Percentiles rank a stretch among this genome's conserved stretches.
These are phyloP conservation scores for Globisporangium apiculatum DNA, from an alignment of 352 stramenopile species.

Conservation along the genomic window DNA sequence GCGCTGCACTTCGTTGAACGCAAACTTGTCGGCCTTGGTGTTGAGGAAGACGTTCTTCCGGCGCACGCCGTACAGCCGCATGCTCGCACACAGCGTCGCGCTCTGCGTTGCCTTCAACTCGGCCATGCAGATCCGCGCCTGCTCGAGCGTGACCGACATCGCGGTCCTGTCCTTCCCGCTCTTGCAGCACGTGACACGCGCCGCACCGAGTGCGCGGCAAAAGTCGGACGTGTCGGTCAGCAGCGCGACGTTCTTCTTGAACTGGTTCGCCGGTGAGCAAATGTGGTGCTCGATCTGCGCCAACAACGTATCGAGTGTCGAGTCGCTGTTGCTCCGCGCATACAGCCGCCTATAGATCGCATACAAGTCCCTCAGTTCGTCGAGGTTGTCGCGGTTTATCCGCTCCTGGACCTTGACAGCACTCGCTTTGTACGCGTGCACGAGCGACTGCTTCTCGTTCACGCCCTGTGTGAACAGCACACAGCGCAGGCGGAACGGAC, in stretches of 20 bases:
- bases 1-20: slow-evolving; percentile 85
- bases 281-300: slow-evolving; percentile 72
- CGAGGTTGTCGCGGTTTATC: slow-evolving; percentile 77
- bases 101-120: slow-evolving; percentile 52
- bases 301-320: slow-evolving; percentile 59
- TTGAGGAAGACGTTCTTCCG: slow-evolving; percentile 82
- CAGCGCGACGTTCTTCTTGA: slow-evolving; percentile 78
- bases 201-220: slow-evolving; percentile 82
- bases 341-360: slow-evolving; percentile 34
- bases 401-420: slow-evolving; percentile 71
- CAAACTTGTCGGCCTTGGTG: slow-evolving; percentile 79
- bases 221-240: slow-evolving; percentile 82
- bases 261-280: slow-evolving; percentile 51
- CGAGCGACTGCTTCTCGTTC: slow-evolving; percentile 81
- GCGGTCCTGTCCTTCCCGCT: slow-evolving; percentile 96
- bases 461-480: slow-evolving; percentile 80
- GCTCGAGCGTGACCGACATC: slow-evolving; percentile 96
- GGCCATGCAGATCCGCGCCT: slow-evolving; percentile 57
- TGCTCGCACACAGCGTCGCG: slow-evolving; percentile 54
- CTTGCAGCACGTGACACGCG: slow-evolving; percentile 96
- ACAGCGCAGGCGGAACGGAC: slow-evolving; percentile 46
- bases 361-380: slow-evolving; percentile 60
- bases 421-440: slow-evolving; percentile 68
- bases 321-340: slow-evolving; percentile 23
- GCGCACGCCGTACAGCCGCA: slow-evolving; percentile 68